Percentiles rank a stretch among this genome's conserved stretches.
Evolutionary conservation across 2,329 filamentous ascomycete species (phyloP).

Genomic region (Claviceps sp.): DNA sequence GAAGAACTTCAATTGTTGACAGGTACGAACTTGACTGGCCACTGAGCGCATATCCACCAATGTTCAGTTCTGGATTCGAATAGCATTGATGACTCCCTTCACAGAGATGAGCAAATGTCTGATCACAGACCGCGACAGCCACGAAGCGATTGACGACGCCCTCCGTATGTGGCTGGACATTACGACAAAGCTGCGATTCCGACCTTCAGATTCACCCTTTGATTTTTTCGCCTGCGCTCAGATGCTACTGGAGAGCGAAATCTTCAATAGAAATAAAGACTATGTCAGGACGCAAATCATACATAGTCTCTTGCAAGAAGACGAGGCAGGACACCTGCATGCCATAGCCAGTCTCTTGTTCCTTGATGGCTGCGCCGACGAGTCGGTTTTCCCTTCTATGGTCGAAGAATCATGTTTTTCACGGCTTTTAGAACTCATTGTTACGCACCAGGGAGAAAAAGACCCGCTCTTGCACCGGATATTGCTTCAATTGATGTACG

Average conservation of each 20-base stretch:
- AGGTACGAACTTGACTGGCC: slow-evolving; percentile 36
- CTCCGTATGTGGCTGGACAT: slow-evolving; percentile 75
- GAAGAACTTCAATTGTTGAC: slow-evolving; percentile 82
- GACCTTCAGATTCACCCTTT: slow-evolving; percentile 62
- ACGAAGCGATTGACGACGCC: slow-evolving; percentile 64
- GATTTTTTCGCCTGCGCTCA: slow-evolving; percentile 71
- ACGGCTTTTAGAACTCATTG: slow-evolving; percentile 70
- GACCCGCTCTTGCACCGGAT: slow-evolving; percentile 65
- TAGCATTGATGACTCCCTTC: slow-evolving; percentile 8
- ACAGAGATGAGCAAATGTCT: slow-evolving; percentile 36
- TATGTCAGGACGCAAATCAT: slow-evolving; percentile 91
- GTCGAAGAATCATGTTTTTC: slow-evolving; percentile 73
- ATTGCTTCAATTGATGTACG: slow-evolving; percentile 80
- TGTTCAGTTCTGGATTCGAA: background rate
- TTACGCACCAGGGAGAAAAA: slow-evolving; percentile 46
- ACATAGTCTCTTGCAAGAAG: slow-evolving; percentile 75
- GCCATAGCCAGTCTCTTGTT: slow-evolving; percentile 73
- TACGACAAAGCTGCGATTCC: slow-evolving; percentile 61
- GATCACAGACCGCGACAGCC: slow-evolving; percentile 31
- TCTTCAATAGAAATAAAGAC: slow-evolving; percentile 63
- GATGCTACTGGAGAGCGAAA: slow-evolving; percentile 57
- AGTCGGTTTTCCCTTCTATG: slow-evolving; percentile 75
- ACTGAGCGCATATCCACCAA: background rate
- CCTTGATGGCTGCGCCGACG: slow-evolving; percentile 70
- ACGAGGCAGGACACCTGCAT: slow-evolving; percentile 68